These are phyloP conservation scores for Cardiospermum halicacabum DNA, from an alignment of 345 rosid species.

Conservation along the genomic window DNA sequence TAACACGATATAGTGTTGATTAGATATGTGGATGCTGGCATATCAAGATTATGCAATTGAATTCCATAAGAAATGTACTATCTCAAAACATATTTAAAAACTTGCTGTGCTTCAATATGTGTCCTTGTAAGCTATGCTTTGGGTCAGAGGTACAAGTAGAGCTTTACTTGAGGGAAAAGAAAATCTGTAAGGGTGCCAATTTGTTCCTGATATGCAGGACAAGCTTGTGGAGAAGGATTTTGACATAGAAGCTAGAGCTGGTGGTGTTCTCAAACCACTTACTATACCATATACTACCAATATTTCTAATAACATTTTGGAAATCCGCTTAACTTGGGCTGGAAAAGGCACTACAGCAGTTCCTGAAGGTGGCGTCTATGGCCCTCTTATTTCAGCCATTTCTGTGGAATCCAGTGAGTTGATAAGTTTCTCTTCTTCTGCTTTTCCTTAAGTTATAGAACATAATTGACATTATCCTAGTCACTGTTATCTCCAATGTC, in stretches of 20 bases:
- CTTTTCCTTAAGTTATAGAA: background rate
- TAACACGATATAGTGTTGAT: background rate
- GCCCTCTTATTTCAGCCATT: constrained; percentile 67
- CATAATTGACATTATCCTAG: background rate
- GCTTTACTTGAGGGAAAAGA: background rate
- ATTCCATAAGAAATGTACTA: background rate
- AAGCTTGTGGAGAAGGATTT: constrained; percentile 45
- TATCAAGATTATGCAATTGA: background rate
- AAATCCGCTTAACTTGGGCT: constrained; percentile 58
- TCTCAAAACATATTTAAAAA: background rate
- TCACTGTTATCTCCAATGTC: background rate
- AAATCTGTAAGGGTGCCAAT: background rate
- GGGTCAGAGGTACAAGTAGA: background rate
- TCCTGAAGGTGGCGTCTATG: constrained; percentile 49
- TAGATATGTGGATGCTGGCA: background rate
- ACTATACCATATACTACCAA: constrained; percentile 20
- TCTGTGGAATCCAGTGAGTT: constrained; percentile 28
- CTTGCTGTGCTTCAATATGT: background rate
- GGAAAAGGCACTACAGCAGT: constrained; percentile 60
- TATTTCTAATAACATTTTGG: constrained; percentile 39
- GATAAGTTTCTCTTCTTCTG: background rate
- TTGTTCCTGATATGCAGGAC: constrained; percentile 28
- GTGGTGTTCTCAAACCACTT: constrained; percentile 35
- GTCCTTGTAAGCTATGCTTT: background rate
- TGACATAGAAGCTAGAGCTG: constrained; percentile 37